Percentiles rank a stretch among this genome's conserved stretches.
phyloP scores from a whole-genome alignment of 305 asterid species.

The Petunia hybrid region DNA sequence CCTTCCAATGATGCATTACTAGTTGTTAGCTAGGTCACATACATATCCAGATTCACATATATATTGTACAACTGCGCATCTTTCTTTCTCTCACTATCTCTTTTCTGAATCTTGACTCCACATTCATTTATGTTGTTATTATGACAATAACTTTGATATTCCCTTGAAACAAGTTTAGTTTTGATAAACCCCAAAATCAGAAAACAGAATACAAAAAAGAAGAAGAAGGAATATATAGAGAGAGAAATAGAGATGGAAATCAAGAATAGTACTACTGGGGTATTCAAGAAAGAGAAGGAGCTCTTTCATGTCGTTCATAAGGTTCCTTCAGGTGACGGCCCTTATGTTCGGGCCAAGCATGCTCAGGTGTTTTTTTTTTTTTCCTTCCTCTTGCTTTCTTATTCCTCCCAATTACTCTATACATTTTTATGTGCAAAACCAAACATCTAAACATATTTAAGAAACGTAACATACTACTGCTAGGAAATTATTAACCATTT shows the following conservation, averaged over 20 bases:
- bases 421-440: no score
- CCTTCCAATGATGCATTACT: background rate
- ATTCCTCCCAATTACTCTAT: background rate
- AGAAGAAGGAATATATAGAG: no score
- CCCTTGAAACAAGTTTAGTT: background rate
- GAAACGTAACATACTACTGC: no score
- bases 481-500: no score
- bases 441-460: no score
- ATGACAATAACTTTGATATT: background rate
- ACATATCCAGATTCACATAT: background rate
- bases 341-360: constrained; percentile 83
- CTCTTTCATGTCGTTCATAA: constrained; percentile 62
- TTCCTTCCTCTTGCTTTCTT: background rate
- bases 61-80: background rate
- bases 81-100: background rate
- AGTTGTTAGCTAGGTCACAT: background rate
- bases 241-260: background rate
- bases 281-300: background rate
- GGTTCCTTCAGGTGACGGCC: constrained; percentile 91
- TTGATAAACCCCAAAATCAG: no score
- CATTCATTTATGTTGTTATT: background rate
- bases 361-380: constrained; percentile 61
- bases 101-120: background rate
- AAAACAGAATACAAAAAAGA: no score
- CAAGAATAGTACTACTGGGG: background rate